phyloP scores from a whole-genome alignment of 2,329 filamentous ascomycete species.

The Dothideomycetes sp. region DNA sequence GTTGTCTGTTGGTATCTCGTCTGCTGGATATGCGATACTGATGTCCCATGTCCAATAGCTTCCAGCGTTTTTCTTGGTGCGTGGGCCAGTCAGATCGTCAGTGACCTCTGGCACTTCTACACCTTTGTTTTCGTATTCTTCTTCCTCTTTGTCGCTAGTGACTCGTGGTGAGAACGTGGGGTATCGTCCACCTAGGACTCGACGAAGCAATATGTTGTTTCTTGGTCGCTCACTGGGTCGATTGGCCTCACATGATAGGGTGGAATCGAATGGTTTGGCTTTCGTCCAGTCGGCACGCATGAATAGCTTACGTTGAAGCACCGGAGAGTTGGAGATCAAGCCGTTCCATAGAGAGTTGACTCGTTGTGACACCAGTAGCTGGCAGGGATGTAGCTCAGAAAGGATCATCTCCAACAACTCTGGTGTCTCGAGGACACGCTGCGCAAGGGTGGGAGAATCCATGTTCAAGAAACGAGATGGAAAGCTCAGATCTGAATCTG shows the following conservation, averaged over 20 bases:
- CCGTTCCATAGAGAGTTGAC: slow-evolving; percentile 22
- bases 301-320: slow-evolving; percentile 27
- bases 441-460: not conserved
- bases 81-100: not conserved
- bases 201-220: slow-evolving; percentile 28
- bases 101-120: slow-evolving; percentile 1
- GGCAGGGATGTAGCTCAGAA: slow-evolving; percentile 22
- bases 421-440: slow-evolving; percentile 25
- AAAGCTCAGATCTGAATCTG: too few relatives aligned
- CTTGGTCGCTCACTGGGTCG: slow-evolving; percentile 23
- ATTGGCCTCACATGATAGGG: slow-evolving; percentile 14
- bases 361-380: slow-evolving; percentile 28
- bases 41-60: slow-evolving; percentile 28
- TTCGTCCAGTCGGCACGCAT: slow-evolving; percentile 26
- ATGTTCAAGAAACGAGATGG: too few relatives aligned
- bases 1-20: slow-evolving; percentile 14
- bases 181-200: slow-evolving; percentile 26
- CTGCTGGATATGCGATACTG: slow-evolving; percentile 24
- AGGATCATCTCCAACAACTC: slow-evolving; percentile 33
- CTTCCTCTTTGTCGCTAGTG: slow-evolving; percentile 18
- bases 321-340: slow-evolving; percentile 21
- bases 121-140: slow-evolving; percentile 5
- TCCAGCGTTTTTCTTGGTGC: not conserved
- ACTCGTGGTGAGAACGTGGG: slow-evolving; percentile 27
- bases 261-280: slow-evolving; percentile 19